Conservation (phyloP, 305 asterid species). For the Fraxinus latifolia region DNA sequence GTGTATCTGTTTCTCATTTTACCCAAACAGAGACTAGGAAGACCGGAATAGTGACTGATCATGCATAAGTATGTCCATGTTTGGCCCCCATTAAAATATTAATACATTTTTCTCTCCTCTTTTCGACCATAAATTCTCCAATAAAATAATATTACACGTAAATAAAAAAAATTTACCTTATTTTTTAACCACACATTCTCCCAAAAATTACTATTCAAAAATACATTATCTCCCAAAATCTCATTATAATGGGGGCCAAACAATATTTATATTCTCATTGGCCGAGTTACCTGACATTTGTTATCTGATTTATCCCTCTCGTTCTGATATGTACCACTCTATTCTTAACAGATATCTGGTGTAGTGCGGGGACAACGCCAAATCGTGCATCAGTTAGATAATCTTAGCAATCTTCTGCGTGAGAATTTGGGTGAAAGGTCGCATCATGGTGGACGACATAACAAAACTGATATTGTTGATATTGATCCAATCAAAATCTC, state of each 20-base stretch:
- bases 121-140: background rate
- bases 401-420: conserved; percentile 31
- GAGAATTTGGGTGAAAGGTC: conserved; percentile 27
- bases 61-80: background rate
- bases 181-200: background rate
- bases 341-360: conserved; percentile 49
- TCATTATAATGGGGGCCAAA: background rate
- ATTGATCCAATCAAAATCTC: conserved; percentile 22
- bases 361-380: conserved; percentile 78
- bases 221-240: background rate
- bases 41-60: background rate
- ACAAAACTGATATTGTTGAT: conserved; percentile 18
- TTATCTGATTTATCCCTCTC: background rate
- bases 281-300: background rate
- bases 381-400: conserved; percentile 62
- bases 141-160: too few species aligned
- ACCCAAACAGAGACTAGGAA: background rate
- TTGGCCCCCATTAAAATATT: background rate
- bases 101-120: background rate
- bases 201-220: background rate
- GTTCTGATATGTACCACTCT: background rate
- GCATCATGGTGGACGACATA: conserved; percentile 11
- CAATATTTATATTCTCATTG: background rate
- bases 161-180: background rate
- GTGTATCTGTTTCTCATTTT: background rate